phyloP scores from a whole-genome alignment of 495 filamentous ascomycete species.

The Penicillium bovifimosum region DNA sequence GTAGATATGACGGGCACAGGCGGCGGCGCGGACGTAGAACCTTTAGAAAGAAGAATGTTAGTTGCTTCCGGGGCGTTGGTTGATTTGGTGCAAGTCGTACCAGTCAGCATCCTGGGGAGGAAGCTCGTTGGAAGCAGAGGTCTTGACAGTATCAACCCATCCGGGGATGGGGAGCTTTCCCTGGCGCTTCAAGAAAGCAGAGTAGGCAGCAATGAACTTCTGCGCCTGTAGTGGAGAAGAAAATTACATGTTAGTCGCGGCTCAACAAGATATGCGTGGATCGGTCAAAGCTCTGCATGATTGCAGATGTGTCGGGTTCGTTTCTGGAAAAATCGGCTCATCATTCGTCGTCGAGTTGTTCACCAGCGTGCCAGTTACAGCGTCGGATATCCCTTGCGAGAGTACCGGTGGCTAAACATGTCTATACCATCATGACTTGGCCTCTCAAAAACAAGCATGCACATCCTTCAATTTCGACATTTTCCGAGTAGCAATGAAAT shows the following conservation, averaged over 20 bases:
- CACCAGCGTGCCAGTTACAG: not conserved
- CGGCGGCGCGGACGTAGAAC: conserved; percentile 96
- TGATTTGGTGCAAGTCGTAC: conserved; percentile 36
- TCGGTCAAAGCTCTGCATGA: conserved; percentile 10
- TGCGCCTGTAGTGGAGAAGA: conserved; percentile 56
- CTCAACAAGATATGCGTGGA: conserved; percentile 2
- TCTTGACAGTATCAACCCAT: conserved; percentile 99
- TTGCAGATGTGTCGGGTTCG: conserved; percentile 20
- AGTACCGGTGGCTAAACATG: not conserved
- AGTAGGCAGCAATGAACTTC: conserved; percentile 93
- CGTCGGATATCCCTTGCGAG: not conserved
- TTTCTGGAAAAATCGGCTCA: conserved; percentile 16
- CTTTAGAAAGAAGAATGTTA: conserved; percentile 31
- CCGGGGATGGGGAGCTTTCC: conserved; percentile 97
- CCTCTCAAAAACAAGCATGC: conserved; percentile 4
- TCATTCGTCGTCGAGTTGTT: not conserved
- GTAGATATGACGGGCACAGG: conserved; percentile 97
- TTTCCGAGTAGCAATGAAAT: not conserved
- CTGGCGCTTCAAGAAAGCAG: conserved; percentile 97
- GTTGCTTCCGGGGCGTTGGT: not conserved
- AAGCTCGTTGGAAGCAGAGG: conserved; percentile 89
- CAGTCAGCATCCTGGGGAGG: conserved; percentile 95
- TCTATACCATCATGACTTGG: not conserved
- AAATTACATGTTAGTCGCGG: conserved; percentile 23
- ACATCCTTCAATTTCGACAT: conserved; percentile 4